Percentiles rank a stretch among this genome's conserved stretches.
phyloP scores from a whole-genome alignment of 2,329 filamentous ascomycete species.

The Microdochium bolleyi region DNA sequence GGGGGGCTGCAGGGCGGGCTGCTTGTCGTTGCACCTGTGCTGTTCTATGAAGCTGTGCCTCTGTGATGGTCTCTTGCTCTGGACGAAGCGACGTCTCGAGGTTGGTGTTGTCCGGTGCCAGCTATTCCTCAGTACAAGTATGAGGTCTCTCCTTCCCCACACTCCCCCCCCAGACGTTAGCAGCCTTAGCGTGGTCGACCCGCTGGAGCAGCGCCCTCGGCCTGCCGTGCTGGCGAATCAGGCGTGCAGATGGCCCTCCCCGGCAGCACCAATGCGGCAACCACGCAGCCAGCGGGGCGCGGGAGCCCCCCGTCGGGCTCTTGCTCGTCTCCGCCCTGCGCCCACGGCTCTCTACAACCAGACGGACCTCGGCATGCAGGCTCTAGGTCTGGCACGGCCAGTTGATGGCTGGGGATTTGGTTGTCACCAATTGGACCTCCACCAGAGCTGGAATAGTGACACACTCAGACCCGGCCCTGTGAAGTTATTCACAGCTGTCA shows the following conservation, averaged over 20 bases:
- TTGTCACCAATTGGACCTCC: no score
- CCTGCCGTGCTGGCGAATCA: not conserved
- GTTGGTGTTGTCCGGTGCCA: no score
- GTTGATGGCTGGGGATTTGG: no score
- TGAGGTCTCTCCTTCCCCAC: not conserved
- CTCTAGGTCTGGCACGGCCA: no score
- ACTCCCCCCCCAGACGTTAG: not conserved
- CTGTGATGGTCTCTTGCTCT: not conserved
- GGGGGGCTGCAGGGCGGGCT: not conserved
- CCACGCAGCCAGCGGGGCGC: not conserved
- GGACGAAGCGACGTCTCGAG: not conserved
- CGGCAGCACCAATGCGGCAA: not conserved
- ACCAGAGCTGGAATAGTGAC: no score
- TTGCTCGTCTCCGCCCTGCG: not conserved
- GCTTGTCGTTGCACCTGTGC: no score
- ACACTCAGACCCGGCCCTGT: no score
- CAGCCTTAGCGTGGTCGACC: no score
- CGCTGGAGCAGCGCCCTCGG: not conserved
- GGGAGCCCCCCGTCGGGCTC: not conserved
- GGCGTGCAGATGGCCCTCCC: not conserved
- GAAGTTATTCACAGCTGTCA: no score
- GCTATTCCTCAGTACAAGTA: not conserved
- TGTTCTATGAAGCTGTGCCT: not conserved
- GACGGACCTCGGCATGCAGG: not conserved
- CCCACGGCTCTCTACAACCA: no score